These are phyloP conservation scores for Saraca asoca DNA, from an alignment of 331 rosid genomes.

Conservation along the genomic window DNA sequence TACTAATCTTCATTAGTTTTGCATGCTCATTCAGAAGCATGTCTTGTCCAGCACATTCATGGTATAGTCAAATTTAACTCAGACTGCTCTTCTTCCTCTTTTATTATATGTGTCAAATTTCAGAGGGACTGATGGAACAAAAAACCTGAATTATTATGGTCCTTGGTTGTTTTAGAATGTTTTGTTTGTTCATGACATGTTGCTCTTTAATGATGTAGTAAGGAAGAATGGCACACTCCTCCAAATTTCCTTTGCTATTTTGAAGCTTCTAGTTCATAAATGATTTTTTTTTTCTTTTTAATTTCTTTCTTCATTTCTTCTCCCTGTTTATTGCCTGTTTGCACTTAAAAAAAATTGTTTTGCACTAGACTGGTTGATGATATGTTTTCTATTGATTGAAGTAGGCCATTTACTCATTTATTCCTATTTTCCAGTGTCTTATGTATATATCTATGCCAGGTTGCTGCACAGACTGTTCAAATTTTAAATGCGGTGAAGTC, in stretches of 20 bases:
- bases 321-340: slow-evolving; percentile 17
- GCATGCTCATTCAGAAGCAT: neutral
- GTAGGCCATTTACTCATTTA: slow-evolving; percentile 14
- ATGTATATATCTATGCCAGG: slow-evolving; percentile 47
- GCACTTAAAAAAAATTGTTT: too few species aligned
- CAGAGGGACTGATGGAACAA: too few species aligned
- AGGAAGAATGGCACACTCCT: too few species aligned
- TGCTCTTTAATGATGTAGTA: too few species aligned
- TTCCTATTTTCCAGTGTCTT: slow-evolving; percentile 11
- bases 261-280: neutral
- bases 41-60: neutral
- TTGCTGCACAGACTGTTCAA: slow-evolving; percentile 81
- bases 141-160: too few species aligned
- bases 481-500: slow-evolving; percentile 74
- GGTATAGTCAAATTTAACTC: too few species aligned
- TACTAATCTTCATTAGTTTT: neutral
- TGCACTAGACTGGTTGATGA: neutral
- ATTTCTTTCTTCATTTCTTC: slow-evolving; percentile 10
- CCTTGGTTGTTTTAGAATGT: too few species aligned
- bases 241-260: neutral
- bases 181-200: too few species aligned
- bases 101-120: too few species aligned
- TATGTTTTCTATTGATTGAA: slow-evolving; percentile 3
- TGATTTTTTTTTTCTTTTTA: too few species aligned
- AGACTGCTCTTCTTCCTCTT: too few species aligned